Evolutionary conservation across 768 basidiomycete genomes (phyloP).

Genomic region (Boletus insuetus): DNA sequence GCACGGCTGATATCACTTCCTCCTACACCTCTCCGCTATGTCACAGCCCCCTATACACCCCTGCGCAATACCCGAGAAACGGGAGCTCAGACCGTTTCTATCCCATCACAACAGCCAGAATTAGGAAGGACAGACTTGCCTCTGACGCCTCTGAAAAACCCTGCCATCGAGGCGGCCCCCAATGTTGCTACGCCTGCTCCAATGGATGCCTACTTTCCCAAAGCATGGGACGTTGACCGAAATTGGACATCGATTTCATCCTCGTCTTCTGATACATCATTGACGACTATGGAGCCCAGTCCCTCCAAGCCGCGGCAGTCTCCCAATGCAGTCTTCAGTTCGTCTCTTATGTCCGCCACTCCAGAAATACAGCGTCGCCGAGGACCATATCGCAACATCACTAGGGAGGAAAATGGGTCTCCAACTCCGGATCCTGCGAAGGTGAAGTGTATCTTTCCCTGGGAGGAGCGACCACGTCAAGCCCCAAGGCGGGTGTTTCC

Average conservation of each 20-base stretch:
- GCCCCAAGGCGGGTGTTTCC: constrained; percentile 75
- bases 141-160: constrained; percentile 77
- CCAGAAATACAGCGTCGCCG: constrained; percentile 66
- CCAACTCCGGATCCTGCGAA: constrained; percentile 69
- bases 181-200: constrained; percentile 55
- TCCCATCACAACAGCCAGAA: constrained; percentile 10
- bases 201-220: constrained; percentile 75
- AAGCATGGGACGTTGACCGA: constrained; percentile 75
- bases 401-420: constrained; percentile 39
- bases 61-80: constrained; percentile 13
- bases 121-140: constrained; percentile 46
- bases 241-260: constrained; percentile 38
- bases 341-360: constrained; percentile 58
- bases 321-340: constrained; percentile 50
- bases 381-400: constrained; percentile 70
- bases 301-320: constrained; percentile 13
- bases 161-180: constrained; percentile 77
- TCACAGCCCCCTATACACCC: constrained; percentile 16
- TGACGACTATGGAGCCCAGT: constrained; percentile 19
- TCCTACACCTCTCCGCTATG: constrained; percentile 27
- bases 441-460: constrained; percentile 86
- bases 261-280: constrained; percentile 23
- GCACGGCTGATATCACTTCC: constrained; percentile 51
- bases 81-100: constrained; percentile 22
- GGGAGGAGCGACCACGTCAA: constrained; percentile 78